Evolutionary conservation across 805 yeast genomes (phyloP), one percentile per base, ranked within the genome.

Genomic region (Torulaspora quercuum): DNA sequence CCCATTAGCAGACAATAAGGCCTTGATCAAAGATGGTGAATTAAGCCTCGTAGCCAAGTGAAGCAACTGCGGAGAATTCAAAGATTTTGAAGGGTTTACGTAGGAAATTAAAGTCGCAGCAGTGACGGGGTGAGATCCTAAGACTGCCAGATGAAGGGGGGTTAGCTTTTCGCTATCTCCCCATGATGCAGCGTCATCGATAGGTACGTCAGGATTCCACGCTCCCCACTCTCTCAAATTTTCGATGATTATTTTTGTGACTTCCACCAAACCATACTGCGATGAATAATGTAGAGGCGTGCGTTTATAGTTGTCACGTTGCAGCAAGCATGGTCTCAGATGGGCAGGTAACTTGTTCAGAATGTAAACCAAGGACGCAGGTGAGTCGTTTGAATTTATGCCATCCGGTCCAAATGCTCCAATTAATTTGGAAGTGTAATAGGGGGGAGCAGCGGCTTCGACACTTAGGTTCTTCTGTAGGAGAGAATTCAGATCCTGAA

Each of bases 211-310:
- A 2, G 65, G 59, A 44, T 72, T 68, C 67, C 78, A 72, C 35
- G 78, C 69, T 2, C 67, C 62, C 90, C 94, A 83, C 27, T 71
- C 61, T 39, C 66, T 63, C 41, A 84, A 56, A 48, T 69, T 72
- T 23, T 69, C 68, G 10, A 88, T 64, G 20, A 89, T 68, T 16
- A 77, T 67, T 9, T 65, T 64, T 2, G 86, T 69, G 23, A 81
- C 76, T 34, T 74, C 76, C 39, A 73, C 76, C 38, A 89, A 67
- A 0, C 97, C 97, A 57, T 79, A 87, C 50, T 86, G 92, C 2
- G 92, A 80, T 12, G 95, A 80, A 58, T 89, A 89, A 63, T 90
- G 97, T 37, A 90, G 65, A 0, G 97, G 95, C 0, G 95, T 83
- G 42, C 96, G 72, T 44, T 70, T 70, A 55, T 86, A 84, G 41